Evolutionary conservation across 257 asterid genomes (phyloP).

Genomic region (Cruciata laevipes): DNA sequence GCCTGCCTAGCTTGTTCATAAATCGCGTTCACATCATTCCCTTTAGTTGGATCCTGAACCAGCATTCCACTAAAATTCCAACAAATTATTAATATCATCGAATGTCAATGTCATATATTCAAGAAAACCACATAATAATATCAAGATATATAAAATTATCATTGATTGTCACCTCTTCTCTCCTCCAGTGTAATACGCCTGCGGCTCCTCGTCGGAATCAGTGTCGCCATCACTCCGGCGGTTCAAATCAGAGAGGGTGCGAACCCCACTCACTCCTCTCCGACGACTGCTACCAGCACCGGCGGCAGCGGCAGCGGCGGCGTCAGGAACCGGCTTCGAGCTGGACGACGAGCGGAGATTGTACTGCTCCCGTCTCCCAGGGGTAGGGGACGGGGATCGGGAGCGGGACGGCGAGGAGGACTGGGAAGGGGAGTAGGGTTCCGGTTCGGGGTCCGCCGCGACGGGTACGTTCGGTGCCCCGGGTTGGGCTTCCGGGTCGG

Average conservation of each 20-base stretch:
- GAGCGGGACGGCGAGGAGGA: conserved; percentile 39
- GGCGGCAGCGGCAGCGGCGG: conserved; percentile 20
- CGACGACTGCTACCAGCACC: conserved; percentile 20
- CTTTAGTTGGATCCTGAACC: conserved; percentile 69
- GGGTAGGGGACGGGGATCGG: conserved; percentile 26
- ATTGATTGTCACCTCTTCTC: conserved; percentile 83
- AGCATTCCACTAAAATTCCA: conserved; percentile 57
- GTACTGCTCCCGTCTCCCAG: conserved; percentile 39
- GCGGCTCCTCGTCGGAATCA: conserved; percentile 78
- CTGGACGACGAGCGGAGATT: conserved; percentile 38
- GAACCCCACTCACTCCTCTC: conserved; percentile 35
- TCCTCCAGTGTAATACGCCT: conserved; percentile 79
- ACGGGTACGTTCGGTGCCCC: conserved; percentile 6
- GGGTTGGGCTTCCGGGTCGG: conserved; percentile 7
- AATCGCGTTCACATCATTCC: conserved; percentile 48
- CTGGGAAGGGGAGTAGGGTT: conserved; percentile 25
- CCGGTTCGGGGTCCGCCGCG: conserved; percentile 1
- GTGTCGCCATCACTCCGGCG: conserved; percentile 44
- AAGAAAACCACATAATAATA: neutral
- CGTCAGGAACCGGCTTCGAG: conserved; percentile 13
- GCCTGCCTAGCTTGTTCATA: conserved; percentile 64
- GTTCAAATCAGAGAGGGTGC: conserved; percentile 66
- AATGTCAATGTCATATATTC: neutral
- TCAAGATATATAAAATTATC: no score
- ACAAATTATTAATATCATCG: neutral